Evolutionary conservation across 2,329 filamentous ascomycete species (phyloP).

Genomic region (Penicillium aurantiogriseum): DNA sequence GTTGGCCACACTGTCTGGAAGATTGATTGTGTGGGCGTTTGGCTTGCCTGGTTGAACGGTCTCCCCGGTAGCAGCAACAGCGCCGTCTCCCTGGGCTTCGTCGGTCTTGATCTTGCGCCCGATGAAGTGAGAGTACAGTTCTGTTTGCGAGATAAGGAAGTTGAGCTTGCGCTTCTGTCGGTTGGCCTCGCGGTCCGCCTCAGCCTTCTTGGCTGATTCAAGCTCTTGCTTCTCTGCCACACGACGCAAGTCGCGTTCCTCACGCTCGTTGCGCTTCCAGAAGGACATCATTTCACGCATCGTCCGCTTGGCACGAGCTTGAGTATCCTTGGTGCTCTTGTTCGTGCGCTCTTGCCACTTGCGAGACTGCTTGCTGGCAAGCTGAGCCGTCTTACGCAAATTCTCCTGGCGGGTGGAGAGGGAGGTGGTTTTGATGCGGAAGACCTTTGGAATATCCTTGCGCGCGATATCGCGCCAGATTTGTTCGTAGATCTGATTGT

Average conservation of each 20-base stretch:
- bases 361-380: conserved; percentile 95
- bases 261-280: conserved; percentile 98
- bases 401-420: conserved; percentile 89
- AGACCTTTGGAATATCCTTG: conserved; percentile 91
- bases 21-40: conserved; percentile 45
- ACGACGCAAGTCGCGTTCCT: conserved; percentile 91
- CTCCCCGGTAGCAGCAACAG: conserved; percentile 59
- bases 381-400: conserved; percentile 91
- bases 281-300: conserved; percentile 99
- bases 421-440: conserved; percentile 81
- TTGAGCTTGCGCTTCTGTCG: conserved; percentile 98
- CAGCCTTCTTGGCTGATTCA: conserved; percentile 92
- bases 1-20: conserved; percentile 49
- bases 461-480: conserved; percentile 94
- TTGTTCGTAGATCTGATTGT: conserved; percentile 95
- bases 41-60: conserved; percentile 32
- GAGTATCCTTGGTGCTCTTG: conserved; percentile 97
- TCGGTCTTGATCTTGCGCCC: conserved; percentile 99
- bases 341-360: conserved; percentile 97
- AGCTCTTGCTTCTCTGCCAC: conserved; percentile 93
- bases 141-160: conserved; percentile 97
- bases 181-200: conserved; percentile 95
- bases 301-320: conserved; percentile 92
- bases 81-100: conserved; percentile 85
- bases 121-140: conserved; percentile 98